These are phyloP conservation scores for Chaetomiaceae sp. DNA, from an alignment of 2,329 filamentous ascomycete species.

Conservation along the genomic window DNA sequence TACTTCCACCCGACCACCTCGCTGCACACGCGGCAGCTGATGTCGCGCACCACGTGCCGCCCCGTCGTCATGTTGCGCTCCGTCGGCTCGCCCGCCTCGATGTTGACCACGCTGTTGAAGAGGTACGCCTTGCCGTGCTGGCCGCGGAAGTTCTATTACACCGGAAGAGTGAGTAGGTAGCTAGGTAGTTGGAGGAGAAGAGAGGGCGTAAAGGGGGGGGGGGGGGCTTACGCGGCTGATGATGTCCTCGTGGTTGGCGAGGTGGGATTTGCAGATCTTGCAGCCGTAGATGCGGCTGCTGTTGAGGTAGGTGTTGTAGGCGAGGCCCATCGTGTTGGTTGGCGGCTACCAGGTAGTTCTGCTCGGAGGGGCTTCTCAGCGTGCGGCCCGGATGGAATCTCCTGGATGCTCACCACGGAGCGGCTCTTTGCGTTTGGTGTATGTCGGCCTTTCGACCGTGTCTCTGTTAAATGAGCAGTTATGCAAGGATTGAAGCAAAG, in stretches of 20 bases:
- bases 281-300: constrained; percentile 86
- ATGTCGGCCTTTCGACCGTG: no score
- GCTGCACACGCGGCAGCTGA: constrained; percentile 84
- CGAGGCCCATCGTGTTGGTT: constrained; percentile 65
- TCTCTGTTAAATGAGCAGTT: no score
- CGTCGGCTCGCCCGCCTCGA: constrained; percentile 74
- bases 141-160: constrained; percentile 99
- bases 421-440: no score
- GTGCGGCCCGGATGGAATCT: no score
- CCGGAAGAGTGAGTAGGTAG: constrained; percentile 15
- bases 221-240: constrained; percentile 70
- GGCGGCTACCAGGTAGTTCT: background rate
- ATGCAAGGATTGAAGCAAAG: no score
- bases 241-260: constrained; percentile 93
- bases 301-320: constrained; percentile 88
- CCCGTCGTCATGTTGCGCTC: constrained; percentile 99
- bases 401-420: no score
- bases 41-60: constrained; percentile 89
- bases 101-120: constrained; percentile 91
- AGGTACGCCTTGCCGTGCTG: constrained; percentile 98
- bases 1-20: constrained; percentile 98
- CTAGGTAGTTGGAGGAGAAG: background rate
- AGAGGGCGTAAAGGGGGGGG: constrained; percentile 2
- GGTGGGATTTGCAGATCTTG: constrained; percentile 91
- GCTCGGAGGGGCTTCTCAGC: no score